A percentile compares a stretch with the other conserved stretches of the same genome.
Conservation (phyloP, 2,329 filamentous ascomycete genomes). For the Rutstroemia sydowiana region DNA sequence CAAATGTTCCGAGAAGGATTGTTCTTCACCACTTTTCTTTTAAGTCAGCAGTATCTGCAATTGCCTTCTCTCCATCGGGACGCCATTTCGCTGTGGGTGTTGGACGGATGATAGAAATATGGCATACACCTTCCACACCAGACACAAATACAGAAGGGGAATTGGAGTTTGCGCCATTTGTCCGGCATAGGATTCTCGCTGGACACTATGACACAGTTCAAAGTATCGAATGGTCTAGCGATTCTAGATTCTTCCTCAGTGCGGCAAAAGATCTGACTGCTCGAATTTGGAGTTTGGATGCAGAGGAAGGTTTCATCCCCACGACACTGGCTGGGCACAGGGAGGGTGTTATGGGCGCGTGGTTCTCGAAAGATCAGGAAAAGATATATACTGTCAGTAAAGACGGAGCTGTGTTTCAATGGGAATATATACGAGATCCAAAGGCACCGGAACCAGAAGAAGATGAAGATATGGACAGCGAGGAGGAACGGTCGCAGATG, state of each 20-base stretch:
- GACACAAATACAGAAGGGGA: conserved; percentile 72
- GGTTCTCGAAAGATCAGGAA: conserved; percentile 92
- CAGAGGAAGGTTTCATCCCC: conserved; percentile 79
- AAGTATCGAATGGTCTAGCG: conserved; percentile 89
- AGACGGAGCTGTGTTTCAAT: conserved; percentile 92
- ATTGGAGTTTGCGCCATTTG: conserved; percentile 91
- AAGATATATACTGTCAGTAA: conserved; percentile 94
- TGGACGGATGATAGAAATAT: conserved; percentile 84
- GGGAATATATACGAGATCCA: conserved; percentile 68
- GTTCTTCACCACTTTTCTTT: conserved; percentile 96
- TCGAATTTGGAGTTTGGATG: conserved; percentile 87
- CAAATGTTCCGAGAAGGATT: conserved; percentile 79
- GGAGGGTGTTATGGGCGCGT: conserved; percentile 87
- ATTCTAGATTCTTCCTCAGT: conserved; percentile 91
- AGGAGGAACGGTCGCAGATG: conserved; percentile 58
- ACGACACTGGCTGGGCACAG: conserved; percentile 88
- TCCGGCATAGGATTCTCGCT: conserved; percentile 75
- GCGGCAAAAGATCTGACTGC: conserved; percentile 88
- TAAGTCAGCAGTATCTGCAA: conserved; percentile 69
- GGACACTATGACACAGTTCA: conserved; percentile 85
- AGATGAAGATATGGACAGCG: conserved; percentile 52
- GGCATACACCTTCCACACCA: conserved; percentile 89
- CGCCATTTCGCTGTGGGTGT: conserved; percentile 84
- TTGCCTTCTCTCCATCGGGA: conserved; percentile 87
- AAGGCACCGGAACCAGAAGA: conserved; percentile 42